These are phyloP conservation scores for Globisporangium okanoganense DNA, from an alignment of 352 stramenopile genomes.

Conservation along the genomic window DNA sequence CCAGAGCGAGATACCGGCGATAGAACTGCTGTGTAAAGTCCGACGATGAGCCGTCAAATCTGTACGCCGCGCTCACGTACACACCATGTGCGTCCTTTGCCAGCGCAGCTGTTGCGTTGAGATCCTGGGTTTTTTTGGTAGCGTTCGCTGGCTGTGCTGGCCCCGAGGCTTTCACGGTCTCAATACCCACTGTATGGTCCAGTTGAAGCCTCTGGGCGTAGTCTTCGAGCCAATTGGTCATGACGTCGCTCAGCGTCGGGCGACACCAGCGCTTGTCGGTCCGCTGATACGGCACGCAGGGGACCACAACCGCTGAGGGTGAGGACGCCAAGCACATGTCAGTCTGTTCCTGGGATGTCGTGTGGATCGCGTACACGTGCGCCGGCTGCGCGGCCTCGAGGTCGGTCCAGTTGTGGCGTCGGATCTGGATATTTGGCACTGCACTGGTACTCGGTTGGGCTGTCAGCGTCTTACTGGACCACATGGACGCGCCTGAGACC, in stretches of 20 bases:
- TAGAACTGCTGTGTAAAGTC: constrained; percentile 38
- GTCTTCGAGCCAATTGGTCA: constrained; percentile 13
- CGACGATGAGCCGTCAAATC: constrained; percentile 24
- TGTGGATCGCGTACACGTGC: constrained; percentile 14
- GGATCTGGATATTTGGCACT: constrained; percentile 1
- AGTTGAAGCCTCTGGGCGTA: constrained; percentile 1
- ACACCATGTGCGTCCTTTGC: constrained; percentile 16
- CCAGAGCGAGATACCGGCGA: constrained; percentile 16
- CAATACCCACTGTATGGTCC: background rate
- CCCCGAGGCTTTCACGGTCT: background rate
- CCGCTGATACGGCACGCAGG: constrained; percentile 12
- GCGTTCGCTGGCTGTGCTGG: background rate
- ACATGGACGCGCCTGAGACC: constrained; percentile 10
- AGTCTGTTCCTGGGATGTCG: background rate
- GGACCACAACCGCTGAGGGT: constrained; percentile 2
- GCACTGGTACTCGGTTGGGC: background rate
- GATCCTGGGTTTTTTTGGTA: no score
- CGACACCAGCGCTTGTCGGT: constrained; percentile 10
- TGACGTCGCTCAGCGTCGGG: background rate
- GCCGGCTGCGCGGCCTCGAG: background rate
- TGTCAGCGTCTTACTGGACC: constrained; percentile 7
- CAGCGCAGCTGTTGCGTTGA: background rate
- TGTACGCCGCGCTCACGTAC: constrained; percentile 11
- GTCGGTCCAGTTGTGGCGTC: constrained; percentile 1
- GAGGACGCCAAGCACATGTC: background rate